phyloP scores from a whole-genome alignment of 768 basidiomycete genomes.

The Auriculariales sp. region DNA sequence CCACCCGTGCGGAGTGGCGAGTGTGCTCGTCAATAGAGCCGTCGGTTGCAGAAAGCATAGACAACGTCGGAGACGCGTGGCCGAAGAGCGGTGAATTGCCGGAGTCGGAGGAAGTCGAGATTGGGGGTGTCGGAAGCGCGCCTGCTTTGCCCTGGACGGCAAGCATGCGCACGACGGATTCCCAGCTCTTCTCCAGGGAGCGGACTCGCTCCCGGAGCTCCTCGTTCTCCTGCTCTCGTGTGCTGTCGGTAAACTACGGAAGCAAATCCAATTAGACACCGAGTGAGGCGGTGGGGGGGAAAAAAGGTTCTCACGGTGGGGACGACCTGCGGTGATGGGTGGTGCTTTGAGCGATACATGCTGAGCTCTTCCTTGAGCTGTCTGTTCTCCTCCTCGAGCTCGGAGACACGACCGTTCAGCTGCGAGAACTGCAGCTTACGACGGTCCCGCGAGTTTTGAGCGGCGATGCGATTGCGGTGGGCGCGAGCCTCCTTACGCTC shows the following conservation, averaged over 20 bases:
- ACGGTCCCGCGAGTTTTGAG: constrained; percentile 84
- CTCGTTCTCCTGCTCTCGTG: constrained; percentile 51
- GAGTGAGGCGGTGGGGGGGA: constrained; percentile 11
- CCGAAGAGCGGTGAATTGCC: constrained; percentile 24
- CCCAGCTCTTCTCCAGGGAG: constrained; percentile 69
- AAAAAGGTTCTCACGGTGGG: not conserved
- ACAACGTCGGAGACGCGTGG: constrained; percentile 17
- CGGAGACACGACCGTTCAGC: constrained; percentile 51
- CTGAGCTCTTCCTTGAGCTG: constrained; percentile 23
- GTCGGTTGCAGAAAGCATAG: constrained; percentile 14
- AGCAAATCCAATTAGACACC: constrained; percentile 26
- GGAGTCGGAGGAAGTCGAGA: constrained; percentile 16
- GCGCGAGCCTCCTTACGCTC: constrained; percentile 80
- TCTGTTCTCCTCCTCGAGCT: constrained; percentile 76
- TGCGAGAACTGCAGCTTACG: constrained; percentile 68
- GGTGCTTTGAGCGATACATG: constrained; percentile 2
- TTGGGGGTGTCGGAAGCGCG: constrained; percentile 10
- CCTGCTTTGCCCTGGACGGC: constrained; percentile 37
- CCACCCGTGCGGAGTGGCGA: constrained; percentile 99
- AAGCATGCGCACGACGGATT: constrained; percentile 63
- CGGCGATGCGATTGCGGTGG: constrained; percentile 85
- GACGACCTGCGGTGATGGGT: constrained; percentile 1
- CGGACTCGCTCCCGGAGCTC: constrained; percentile 63
- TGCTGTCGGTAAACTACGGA: constrained; percentile 19
- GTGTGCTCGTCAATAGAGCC: constrained; percentile 41